Base-by-base conservation (phyloP, 2,329 filamentous ascomycete species). In the Anthostomella pinea region DNA sequence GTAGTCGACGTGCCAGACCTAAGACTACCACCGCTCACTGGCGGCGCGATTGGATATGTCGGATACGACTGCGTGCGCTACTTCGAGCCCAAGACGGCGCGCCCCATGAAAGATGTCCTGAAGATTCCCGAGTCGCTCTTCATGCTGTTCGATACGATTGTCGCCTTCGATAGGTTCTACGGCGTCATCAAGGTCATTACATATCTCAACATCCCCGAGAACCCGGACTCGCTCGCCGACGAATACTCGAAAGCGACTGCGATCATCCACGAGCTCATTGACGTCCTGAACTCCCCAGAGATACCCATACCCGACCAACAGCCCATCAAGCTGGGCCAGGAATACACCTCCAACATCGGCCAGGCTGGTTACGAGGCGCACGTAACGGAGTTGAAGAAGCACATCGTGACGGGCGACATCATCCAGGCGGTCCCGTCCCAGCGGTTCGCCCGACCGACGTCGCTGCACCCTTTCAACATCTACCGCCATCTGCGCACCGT, bases 351-450 rank as follows among this genome's bases (percentile, higher is more conserved):
- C 48, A 98, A 98, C 65, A 87, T 97, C 52, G 93, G 93, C 14
- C 85, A 77, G 45, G 72, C 75, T 28, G 93, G 93, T 23, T 98
- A 98, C 67, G 89, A 96, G 67, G 70, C 67, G n/a, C 91, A 97
- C 60, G 93, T 98, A 37, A 83, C 77, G 16, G 72, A 68, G 30
- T 73, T 98, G 42, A 97, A 97, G 71, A 75, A 88, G 65, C 91
- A 97, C 70, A 97, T 98, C 53, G 76, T 80, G 53, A 76, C 79
- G 45, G 93, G 93, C 51, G 89, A 97, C 69, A 97, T 98, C 59
- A 97, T 98, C 66, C 93, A 98, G 64, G 88, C 89, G 1, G 93
- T 98, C 11, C 93, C 93, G 2, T 96, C 89, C 26, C 93, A 98
- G 67, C 81, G 93, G 34, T 87, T 97, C 58, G 83, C 90, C 6